Base-by-base conservation (phyloP, 2,329 filamentous ascomycete species). In the Pseudogymnoascus sp. region DNA sequence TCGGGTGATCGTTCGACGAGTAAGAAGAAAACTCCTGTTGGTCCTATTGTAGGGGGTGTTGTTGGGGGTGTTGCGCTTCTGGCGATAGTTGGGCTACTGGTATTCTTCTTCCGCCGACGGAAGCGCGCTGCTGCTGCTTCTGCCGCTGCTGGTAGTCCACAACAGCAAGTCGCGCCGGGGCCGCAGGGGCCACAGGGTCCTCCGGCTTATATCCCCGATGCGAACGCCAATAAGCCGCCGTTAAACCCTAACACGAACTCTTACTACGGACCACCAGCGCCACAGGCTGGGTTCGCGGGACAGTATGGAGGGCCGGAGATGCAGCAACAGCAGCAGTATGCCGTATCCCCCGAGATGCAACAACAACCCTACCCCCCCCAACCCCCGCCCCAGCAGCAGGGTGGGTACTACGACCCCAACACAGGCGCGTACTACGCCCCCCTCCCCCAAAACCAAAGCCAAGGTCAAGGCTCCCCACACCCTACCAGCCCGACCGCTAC, bases 21-120 rank as follows among this genome's bases (percentile, higher is more conserved):
- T 14, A 43, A 21, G 16, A 43, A 43, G 41, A 43, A 43, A 21
- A 62, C 61, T 3, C 39, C 61, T 6, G 13, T 48, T 14, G 61
- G 61, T 5, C 25, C 61, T 7, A 62, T 62, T 3, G 61, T 62
- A 13, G 61, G 61, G 21, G 61, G 61, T 23, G 36, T 51, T n/a
- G 10, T 62, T n/a, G 61, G 61, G 16, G 61, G 61, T 3, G 8
- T 62, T 14, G 61, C 61, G 0, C 16, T 11, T 11, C 23, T 62
- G 13, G 36, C 37, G 2, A 11, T 10, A 7, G 5, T 43, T 4
- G 41, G 41, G 8, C 41, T 60, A 2, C 16, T 43, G 4, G 11
- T 43, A 8, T 43, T 43, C 41, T 43, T 43, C 41, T 6, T 21
- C 16, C 41, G 21, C 16, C 41, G 41, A 2, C 41, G 41, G 1